phyloP scores from a whole-genome alignment of 257 asterid genomes.

The Verbascum thapsus region DNA sequence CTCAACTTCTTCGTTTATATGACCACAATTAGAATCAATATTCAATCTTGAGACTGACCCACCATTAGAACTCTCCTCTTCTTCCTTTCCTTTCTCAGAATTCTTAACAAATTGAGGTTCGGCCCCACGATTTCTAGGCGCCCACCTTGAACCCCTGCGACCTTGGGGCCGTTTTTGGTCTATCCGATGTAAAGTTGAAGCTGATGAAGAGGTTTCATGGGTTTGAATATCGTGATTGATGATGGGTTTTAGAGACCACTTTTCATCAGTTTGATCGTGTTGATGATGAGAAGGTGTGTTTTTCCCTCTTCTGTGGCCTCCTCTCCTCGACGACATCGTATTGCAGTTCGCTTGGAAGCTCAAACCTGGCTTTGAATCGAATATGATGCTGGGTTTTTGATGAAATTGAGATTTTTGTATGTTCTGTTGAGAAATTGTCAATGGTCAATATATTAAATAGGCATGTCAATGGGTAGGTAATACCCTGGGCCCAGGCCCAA shows the following conservation, averaged over 20 bases:
- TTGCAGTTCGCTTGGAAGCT: background rate
- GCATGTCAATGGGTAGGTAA: too few species aligned
- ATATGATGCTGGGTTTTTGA: too few species aligned
- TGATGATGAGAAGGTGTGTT: conserved; percentile 4
- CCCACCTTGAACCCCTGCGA: conserved; percentile 34
- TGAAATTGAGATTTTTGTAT: too few species aligned
- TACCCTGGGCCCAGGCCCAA: too few species aligned
- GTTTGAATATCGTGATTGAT: conserved; percentile 13
- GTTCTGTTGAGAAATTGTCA: too few species aligned
- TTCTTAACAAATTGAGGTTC: conserved; percentile 36
- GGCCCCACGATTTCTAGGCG: conserved; percentile 21
- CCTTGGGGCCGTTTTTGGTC: conserved; percentile 24
- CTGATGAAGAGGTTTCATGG: conserved; percentile 19
- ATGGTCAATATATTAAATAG: too few species aligned
- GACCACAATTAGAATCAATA: conserved; percentile 16
- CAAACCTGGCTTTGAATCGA: too few species aligned
- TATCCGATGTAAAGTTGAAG: conserved; percentile 10
- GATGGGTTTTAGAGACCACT: conserved; percentile 31
- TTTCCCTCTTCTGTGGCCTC: conserved; percentile 24
- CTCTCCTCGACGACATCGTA: conserved; percentile 29
- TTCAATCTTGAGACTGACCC: conserved; percentile 24
- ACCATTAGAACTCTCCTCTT: conserved; percentile 23
- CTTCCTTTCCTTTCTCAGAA: conserved; percentile 1
- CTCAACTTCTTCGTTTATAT: conserved; percentile 25
- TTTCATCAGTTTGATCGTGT: conserved; percentile 14